A percentile compares a stretch with the other conserved stretches of the same genome.
These are phyloP conservation scores for Eucalyptus curtisii DNA, from an alignment of 345 rosid genomes.

Conservation along the genomic window DNA sequence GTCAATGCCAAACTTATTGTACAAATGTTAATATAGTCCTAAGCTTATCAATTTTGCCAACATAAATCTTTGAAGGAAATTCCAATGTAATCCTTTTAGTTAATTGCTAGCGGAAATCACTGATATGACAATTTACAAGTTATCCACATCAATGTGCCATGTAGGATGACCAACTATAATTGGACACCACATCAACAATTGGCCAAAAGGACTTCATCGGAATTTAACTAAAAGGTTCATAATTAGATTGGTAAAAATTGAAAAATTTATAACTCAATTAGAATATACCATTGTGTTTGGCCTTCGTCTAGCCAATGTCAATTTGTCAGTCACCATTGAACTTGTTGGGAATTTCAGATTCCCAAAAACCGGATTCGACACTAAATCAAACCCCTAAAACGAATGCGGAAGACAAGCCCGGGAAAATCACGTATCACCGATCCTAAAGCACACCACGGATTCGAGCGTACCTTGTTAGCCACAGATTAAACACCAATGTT, in stretches of 20 bases:
- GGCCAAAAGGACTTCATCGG: neutral
- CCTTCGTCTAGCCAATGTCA: neutral
- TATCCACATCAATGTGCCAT: neutral
- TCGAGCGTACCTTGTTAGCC: too few species aligned
- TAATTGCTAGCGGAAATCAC: rapidly evolving
- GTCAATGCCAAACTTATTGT: neutral
- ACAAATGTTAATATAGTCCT: neutral
- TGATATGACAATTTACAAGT: neutral
- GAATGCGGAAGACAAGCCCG: too few species aligned
- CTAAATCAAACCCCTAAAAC: too few species aligned
- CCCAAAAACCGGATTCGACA: too few species aligned
- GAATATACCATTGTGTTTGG: neutral
- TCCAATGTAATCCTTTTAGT: neutral
- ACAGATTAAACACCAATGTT: too few species aligned
- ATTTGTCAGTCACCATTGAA: neutral
- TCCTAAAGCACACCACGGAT: too few species aligned
- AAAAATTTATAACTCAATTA: neutral
- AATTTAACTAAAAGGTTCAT: neutral
- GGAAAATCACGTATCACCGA: too few species aligned
- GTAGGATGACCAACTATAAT: neutral
- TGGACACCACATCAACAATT: neutral
- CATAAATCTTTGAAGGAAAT: neutral
- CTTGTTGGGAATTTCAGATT: too few species aligned
- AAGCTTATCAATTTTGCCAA: neutral
- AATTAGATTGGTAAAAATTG: neutral